These are phyloP conservation scores for Poa pratensis DNA, from an alignment of 176 grass and related monocot species.

Conservation along the genomic window DNA sequence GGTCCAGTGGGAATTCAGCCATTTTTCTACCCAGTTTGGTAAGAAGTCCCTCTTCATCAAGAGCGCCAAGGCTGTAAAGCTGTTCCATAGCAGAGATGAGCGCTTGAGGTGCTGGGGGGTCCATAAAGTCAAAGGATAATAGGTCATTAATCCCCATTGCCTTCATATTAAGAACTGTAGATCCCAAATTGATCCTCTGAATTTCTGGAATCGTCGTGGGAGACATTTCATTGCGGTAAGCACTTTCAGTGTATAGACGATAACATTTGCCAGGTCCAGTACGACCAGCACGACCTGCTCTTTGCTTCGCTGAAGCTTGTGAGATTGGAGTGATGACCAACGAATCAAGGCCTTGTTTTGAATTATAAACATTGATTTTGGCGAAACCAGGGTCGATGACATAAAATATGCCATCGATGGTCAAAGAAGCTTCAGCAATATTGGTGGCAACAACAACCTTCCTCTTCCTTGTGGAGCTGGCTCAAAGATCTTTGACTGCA, in stretches of 20 bases:
- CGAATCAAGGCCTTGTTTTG: constrained; percentile 91
- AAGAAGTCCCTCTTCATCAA: constrained; percentile 90
- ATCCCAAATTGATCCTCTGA: constrained; percentile 86
- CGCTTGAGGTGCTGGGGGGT: constrained; percentile 88
- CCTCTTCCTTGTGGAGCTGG: constrained; percentile 90
- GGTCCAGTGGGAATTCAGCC: constrained; percentile 94
- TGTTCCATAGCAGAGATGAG: constrained; percentile 96
- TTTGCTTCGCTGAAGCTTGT: constrained; percentile 93
- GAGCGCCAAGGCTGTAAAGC: constrained; percentile 82
- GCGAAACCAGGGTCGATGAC: constrained; percentile 96
- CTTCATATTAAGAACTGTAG: constrained; percentile 88
- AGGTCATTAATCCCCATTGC: constrained; percentile 98
- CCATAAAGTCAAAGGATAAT: constrained; percentile 97
- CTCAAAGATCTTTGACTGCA: constrained; percentile 96
- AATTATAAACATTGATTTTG: constrained; percentile 93
- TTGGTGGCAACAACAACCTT: constrained; percentile 96
- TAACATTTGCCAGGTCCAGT: constrained; percentile 93
- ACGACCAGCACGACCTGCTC: constrained; percentile 94
- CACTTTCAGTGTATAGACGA: constrained; percentile 94
- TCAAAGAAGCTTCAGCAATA: constrained; percentile 97
- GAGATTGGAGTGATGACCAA: constrained; percentile 95
- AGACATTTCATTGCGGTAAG: constrained; percentile 91
- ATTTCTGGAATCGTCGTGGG: constrained; percentile 96
- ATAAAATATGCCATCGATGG: constrained; percentile 95
- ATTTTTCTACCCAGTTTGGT: constrained; percentile 96